Percentiles rank a stretch among this genome's conserved stretches.
phyloP scores from a whole-genome alignment of 106 monocot genomes.

The Dioscorea zingiberensis region DNA sequence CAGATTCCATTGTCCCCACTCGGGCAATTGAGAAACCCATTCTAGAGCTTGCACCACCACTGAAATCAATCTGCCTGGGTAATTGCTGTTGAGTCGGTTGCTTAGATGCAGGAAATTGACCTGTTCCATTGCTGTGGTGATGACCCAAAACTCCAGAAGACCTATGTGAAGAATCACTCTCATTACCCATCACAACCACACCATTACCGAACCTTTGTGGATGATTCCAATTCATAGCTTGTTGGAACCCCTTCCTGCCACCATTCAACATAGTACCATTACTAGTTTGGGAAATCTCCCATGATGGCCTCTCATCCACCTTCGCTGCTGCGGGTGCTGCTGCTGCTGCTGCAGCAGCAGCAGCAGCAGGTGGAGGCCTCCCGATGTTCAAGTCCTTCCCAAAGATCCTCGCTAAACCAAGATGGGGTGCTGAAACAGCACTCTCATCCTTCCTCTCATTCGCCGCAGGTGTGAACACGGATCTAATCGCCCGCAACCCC shows the following conservation, averaged over 20 bases:
- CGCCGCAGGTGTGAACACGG: constrained; percentile 9
- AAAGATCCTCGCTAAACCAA: constrained; percentile 36
- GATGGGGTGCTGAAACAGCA: not conserved
- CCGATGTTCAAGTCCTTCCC: constrained; percentile 40
- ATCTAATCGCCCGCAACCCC: constrained; percentile 16
- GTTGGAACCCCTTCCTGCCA: not conserved
- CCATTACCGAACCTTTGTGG: constrained; percentile 10
- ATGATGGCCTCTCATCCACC: constrained; percentile 4
- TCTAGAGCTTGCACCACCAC: constrained; percentile 15
- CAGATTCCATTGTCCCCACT: constrained; percentile 14
- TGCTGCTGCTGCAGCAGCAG: too few relatives aligned
- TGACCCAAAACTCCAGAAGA: not conserved
- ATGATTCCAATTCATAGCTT: constrained; percentile 5
- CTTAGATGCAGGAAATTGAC: constrained; percentile 8
- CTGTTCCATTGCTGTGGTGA: not conserved
- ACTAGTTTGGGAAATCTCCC: not conserved
- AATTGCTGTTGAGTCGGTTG: constrained; percentile 7
- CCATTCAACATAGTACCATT: not conserved
- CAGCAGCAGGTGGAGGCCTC: too few relatives aligned
- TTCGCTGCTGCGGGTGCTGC: not conserved
- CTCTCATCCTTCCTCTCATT: not conserved
- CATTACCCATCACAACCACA: not conserved
- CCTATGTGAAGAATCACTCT: constrained; percentile 6
- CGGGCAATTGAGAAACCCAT: constrained; percentile 1
- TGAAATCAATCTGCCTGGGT: constrained; percentile 26